Evolutionary conservation across 2,329 filamentous ascomycete species (phyloP), one percentile per base, ranked within the genome.

Genomic region (Dryadomyces quercivorus): DNA sequence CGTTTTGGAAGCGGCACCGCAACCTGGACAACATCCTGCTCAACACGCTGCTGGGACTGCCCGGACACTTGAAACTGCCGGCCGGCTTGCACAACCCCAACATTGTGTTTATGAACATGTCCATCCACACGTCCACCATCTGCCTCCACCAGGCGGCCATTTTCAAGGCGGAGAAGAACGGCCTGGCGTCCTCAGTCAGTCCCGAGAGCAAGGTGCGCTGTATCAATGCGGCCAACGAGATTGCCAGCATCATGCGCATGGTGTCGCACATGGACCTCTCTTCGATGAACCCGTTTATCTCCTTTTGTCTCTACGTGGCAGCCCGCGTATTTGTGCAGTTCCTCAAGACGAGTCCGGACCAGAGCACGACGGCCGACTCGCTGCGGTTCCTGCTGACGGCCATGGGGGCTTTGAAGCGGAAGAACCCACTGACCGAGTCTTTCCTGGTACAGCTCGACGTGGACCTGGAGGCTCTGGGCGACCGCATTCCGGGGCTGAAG

Each of bases 91-190:
- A 75, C 16, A 86, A 91, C 63, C 79, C 90, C 3, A 97, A 96
- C 59, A 82, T 92, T 53, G 82, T 97, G 5, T 97, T 96, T 66
- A 82, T 87, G 55, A 97, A 97, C 63, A 95, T 98, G 89, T 90
- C 88, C 65, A 89, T 98, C 36, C 91, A 97, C 66, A 95, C 93
- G 0, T 95, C 91, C 1, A 90, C 89, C 1, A 97, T 98, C 53
- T 97, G 92, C 67, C 74, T 98, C n/a, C 93, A 98, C 64, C 93
- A 98, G 70, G 93, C 92, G 2, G 93, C 93, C 26, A 97, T 98
- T 20, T 96, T 92, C 76, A 97, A 96, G 66, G 90, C 91, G 0
- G 92, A 97, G 63, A 93, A 90, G 70, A 86, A 95, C 67, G 80
- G 82, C 53, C 72, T 96, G 57, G 84, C 88, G 0, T 73, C 78